phyloP scores from a whole-genome alignment of 352 stramenopile species.

The Phytopythium helicoides region DNA sequence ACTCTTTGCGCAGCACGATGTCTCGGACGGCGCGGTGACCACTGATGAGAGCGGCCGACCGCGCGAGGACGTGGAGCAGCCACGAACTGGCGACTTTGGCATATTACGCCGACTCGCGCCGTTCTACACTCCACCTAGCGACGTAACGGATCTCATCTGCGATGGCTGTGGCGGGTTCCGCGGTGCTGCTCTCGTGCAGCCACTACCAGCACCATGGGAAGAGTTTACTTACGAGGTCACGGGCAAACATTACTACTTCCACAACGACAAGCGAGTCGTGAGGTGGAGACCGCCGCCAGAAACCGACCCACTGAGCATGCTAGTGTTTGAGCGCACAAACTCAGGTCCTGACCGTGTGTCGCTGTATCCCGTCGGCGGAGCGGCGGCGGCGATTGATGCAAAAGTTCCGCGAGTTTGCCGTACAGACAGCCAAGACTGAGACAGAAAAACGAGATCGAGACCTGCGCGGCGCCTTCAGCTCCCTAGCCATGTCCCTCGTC shows the following conservation, averaged over 20 bases:
- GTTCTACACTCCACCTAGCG: conserved; percentile 45
- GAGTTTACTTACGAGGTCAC: conserved; percentile 45
- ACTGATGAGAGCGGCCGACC: background rate
- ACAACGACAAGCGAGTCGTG: conserved; percentile 31
- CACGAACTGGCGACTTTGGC: conserved; percentile 6
- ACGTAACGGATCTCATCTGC: conserved; percentile 50
- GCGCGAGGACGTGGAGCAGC: background rate
- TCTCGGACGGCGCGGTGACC: background rate
- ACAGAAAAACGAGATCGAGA: conserved; percentile 39
- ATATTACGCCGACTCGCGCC: conserved; percentile 29
- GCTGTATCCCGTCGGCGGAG: conserved; percentile 55
- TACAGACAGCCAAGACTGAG: conserved; percentile 31
- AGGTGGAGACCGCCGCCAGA: conserved; percentile 38
- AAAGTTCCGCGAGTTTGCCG: conserved; percentile 49
- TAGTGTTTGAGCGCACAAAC: conserved; percentile 61
- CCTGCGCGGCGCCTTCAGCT: conserved; percentile 51
- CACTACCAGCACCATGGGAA: conserved; percentile 39
- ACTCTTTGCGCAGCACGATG: conserved; percentile 28
- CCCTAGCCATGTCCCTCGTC: conserved; percentile 38
- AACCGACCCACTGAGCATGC: conserved; percentile 29
- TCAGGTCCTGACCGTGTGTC: conserved; percentile 55
- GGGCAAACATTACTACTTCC: conserved; percentile 56
- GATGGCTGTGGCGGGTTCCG: conserved; percentile 47
- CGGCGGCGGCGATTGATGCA: conserved; percentile 44
- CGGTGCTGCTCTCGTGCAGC: conserved; percentile 23